Evolutionary conservation across 2,329 filamentous ascomycete genomes (phyloP).

Genomic region (Pseudocercospora fijiensis): DNA sequence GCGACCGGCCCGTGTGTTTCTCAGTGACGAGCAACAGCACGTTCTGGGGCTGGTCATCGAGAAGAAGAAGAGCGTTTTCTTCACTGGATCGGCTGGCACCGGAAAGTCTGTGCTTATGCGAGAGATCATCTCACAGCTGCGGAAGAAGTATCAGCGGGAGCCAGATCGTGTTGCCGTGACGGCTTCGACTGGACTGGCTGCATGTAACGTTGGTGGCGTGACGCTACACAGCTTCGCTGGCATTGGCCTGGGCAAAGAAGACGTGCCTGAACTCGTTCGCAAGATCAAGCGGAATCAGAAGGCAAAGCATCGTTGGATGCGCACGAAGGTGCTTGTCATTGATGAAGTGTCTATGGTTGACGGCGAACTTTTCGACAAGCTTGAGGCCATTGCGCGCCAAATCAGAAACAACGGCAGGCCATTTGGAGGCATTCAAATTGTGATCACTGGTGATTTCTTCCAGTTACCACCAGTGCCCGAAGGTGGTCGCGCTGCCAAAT

Average conservation of each 20-base stretch:
- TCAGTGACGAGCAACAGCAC: slow-evolving; percentile 83
- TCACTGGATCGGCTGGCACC: slow-evolving; percentile 90
- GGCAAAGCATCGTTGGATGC: slow-evolving; percentile 82
- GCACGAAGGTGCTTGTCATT: slow-evolving; percentile 81
- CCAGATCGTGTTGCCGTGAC: slow-evolving; percentile 87
- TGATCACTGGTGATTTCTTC: slow-evolving; percentile 97
- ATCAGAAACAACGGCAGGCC: slow-evolving; percentile 88
- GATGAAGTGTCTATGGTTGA: slow-evolving; percentile 99
- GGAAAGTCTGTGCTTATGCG: slow-evolving; percentile 96
- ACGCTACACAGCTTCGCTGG: slow-evolving; percentile 95
- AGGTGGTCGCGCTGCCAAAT: slow-evolving; percentile 69
- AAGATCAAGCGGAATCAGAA: slow-evolving; percentile 90
- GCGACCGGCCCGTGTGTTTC: slow-evolving; percentile 59
- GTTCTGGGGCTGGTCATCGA: slow-evolving; percentile 82
- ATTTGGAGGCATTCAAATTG: slow-evolving; percentile 92
- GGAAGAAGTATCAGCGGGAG: slow-evolving; percentile 71
- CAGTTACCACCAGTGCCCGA: slow-evolving; percentile 94
- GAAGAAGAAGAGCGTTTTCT: slow-evolving; percentile 85
- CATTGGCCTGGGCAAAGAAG: slow-evolving; percentile 91
- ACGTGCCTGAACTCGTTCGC: slow-evolving; percentile 74
- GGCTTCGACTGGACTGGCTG: slow-evolving; percentile 90
- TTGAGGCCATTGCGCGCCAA: slow-evolving; percentile 79
- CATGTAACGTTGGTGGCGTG: slow-evolving; percentile 93
- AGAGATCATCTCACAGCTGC: slow-evolving; percentile 79
- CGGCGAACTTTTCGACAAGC: slow-evolving; percentile 92